phyloP scores from a whole-genome alignment of 2,329 filamentous ascomycete genomes.

The Alternaria dauci region DNA sequence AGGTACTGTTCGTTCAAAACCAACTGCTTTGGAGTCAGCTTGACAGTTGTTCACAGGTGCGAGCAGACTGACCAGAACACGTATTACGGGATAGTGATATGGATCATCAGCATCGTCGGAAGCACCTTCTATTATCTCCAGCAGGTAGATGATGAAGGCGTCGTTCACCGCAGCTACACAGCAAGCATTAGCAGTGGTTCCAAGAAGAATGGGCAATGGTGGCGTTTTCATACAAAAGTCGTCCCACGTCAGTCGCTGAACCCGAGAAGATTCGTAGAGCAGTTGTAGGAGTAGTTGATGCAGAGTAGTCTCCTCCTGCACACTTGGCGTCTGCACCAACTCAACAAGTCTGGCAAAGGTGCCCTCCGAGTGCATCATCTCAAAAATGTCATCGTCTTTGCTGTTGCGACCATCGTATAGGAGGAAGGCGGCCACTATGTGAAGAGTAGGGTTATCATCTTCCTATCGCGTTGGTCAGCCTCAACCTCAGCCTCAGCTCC shows the following conservation, averaged over 20 bases:
- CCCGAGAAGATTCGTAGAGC: slow-evolving; percentile 94
- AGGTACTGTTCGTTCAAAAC: slow-evolving; percentile 99
- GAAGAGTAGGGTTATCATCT: slow-evolving; percentile 80
- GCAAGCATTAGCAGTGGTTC: slow-evolving; percentile 1
- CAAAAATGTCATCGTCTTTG: slow-evolving; percentile 78
- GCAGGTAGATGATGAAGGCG: slow-evolving; percentile 81
- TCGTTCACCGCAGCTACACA: slow-evolving; percentile 69
- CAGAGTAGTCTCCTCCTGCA: slow-evolving; percentile 72
- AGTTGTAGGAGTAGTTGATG: slow-evolving; percentile 86
- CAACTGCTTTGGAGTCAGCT: slow-evolving; percentile 63
- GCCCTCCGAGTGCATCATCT: slow-evolving; percentile 85
- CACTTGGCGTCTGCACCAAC: slow-evolving; percentile 72
- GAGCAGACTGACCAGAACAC: slow-evolving; percentile 76
- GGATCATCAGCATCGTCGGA: slow-evolving; percentile 90
- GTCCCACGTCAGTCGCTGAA: slow-evolving; percentile 79
- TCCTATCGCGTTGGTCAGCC: slow-evolving; percentile 66
- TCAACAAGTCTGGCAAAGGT: slow-evolving; percentile 86
- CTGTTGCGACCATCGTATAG: slow-evolving; percentile 84
- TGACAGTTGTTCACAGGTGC: background rate
- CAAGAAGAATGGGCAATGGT: background rate
- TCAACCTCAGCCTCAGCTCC: slow-evolving; percentile 24
- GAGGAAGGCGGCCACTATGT: slow-evolving; percentile 83
- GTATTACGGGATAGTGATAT: slow-evolving; percentile 94
- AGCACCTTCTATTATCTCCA: slow-evolving; percentile 85
- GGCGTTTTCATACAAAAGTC: slow-evolving; percentile 72